Evolutionary conservation across 306 rosid species (phyloP).

Genomic region (Notholithocarpus densiflorus): DNA sequence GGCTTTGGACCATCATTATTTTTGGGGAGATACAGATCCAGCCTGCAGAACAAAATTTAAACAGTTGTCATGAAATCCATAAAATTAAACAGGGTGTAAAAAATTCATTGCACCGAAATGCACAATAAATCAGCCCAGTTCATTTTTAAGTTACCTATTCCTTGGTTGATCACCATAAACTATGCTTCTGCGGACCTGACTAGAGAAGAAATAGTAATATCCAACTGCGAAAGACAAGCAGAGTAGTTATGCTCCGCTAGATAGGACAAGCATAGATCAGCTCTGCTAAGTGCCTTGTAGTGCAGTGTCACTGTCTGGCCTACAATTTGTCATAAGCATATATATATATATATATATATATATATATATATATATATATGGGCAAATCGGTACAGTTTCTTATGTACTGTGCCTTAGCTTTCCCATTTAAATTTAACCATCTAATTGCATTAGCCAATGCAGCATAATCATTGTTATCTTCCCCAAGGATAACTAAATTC

Average conservation of each 20-base stretch:
- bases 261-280: background rate
- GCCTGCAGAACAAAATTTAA: slow-evolving; percentile 47
- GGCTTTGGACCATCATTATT: slow-evolving; percentile 59
- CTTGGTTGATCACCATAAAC: slow-evolving; percentile 90
- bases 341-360: too few species aligned
- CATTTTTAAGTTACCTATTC: slow-evolving; percentile 52
- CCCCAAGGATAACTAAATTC: too few species aligned
- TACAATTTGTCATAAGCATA: too few species aligned
- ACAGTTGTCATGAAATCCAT: slow-evolving; percentile 23
- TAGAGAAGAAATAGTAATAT: slow-evolving; percentile 72
- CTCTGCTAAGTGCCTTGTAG: background rate
- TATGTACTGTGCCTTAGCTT: too few species aligned
- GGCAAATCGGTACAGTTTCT: too few species aligned
- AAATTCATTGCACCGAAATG: background rate
- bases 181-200: slow-evolving; percentile 67
- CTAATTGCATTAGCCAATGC: too few species aligned
- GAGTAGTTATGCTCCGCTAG: slow-evolving; percentile 23
- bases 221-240: slow-evolving; percentile 62
- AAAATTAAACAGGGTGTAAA: background rate
- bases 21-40: slow-evolving; percentile 85
- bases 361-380: too few species aligned
- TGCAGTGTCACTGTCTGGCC: too few species aligned
- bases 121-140: background rate
- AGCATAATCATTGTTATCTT: too few species aligned
- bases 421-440: too few species aligned